Base-by-base conservation (phyloP, 2,329 filamentous ascomycete genomes). In the Dryadomyces quercus-mongolicae region DNA sequence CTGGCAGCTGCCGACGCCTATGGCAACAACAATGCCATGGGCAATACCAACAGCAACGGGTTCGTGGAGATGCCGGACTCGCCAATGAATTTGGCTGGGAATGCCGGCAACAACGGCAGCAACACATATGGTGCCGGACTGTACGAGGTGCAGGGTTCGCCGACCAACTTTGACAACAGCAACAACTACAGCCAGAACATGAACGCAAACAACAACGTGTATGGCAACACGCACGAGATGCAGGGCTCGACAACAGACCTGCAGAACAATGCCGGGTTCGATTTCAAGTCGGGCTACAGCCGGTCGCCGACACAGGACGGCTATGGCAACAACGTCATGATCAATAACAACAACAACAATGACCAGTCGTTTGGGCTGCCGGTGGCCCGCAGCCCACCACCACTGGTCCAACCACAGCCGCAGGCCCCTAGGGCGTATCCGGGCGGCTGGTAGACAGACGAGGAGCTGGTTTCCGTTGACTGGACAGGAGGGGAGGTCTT, bases 21-120 rank as follows among this genome's bases (percentile, higher is more conserved):
- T 16, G 61, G 60, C 10, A 62, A 62, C 22, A 65, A 54, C 53
- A 65, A 68, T 49, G 61, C 65, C 54, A 31, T 4, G 25, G 25
- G 25, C 25, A 31, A 31, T 31, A 8, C 4, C 25, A 31, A 31
- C 25, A 31, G 8, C 25, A 8, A 8, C 25, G 25, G 25, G 25
- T 31, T 31, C 8, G 25, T 8, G 4, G 36, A 40, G 36, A 40
- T 40, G 36, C 36, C 36, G 10, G 36, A 40, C 36, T 16, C 25
- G 25, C 25, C 36, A 16, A 40, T 5, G 4, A 40, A 40, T 40
- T 40, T 31, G 25, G 25, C 4, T 8, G 25, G 25, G 4, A 31
- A 40, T 40, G 8, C 36, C 3, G 8, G 3, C 4, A 40, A 40
- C 36, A 40, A 40, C 16, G 7, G 36, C 34, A 50, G 15, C 1